Conservation (phyloP, 495 filamentous ascomycete species). For the Penicillium atrosanguineum region DNA sequence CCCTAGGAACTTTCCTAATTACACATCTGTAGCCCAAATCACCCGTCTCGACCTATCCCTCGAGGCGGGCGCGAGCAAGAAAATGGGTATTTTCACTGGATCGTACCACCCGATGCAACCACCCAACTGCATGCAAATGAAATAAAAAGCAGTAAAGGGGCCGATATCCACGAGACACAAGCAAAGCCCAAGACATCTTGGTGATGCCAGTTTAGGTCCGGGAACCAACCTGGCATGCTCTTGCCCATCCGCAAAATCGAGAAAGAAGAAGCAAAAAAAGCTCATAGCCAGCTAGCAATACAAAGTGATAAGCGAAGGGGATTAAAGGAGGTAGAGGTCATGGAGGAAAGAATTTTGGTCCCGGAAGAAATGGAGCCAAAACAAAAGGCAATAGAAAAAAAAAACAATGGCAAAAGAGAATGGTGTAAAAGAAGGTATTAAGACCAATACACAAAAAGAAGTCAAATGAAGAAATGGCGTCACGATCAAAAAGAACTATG, state of each 20-base stretch:
- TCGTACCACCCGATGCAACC: constrained; percentile 22
- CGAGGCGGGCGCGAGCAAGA: constrained; percentile 7
- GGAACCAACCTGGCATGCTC: constrained; percentile 4
- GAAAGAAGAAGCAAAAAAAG: constrained; percentile 22
- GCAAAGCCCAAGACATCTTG: background rate
- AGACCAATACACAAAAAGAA: constrained; percentile 35
- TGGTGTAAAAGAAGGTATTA: constrained; percentile 28
- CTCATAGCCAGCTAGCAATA: constrained; percentile 48
- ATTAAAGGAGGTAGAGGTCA: constrained; percentile 28
- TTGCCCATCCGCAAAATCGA: constrained; percentile 10
- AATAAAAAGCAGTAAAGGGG: constrained; percentile 11
- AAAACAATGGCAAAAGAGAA: constrained; percentile 28
- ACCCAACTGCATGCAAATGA: constrained; percentile 15
- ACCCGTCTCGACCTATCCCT: constrained; percentile 16
- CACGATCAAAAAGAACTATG: constrained; percentile 21
- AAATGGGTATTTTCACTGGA: constrained; percentile 19
- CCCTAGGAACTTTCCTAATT: constrained; percentile 20
- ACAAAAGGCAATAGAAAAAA: constrained; percentile 10
- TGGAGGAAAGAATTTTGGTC: constrained; percentile 11
- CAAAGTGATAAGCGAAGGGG: constrained; percentile 33
- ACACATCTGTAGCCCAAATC: constrained; percentile 20
- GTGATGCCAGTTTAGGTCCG: background rate
- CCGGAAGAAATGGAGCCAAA: background rate
- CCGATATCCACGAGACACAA: constrained; percentile 1
- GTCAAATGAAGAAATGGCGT: constrained; percentile 18